Percentiles rank a stretch among this genome's conserved stretches.
Evolutionary conservation across 192 early-diverging fungal species (phyloP).

Genomic region (Backusella psychrophila): DNA sequence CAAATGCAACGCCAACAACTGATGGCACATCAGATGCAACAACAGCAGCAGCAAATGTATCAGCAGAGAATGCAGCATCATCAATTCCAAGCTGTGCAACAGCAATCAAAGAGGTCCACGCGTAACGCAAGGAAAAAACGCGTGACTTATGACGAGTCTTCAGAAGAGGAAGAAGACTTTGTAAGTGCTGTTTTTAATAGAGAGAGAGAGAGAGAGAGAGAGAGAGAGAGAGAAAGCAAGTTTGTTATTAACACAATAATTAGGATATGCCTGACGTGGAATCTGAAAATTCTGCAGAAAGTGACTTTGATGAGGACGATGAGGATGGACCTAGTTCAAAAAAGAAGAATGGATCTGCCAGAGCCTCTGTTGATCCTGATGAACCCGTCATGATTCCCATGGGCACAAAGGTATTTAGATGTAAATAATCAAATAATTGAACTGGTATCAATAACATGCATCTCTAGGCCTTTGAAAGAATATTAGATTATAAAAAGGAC

Average conservation of each 20-base stretch:
- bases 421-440: too few species aligned
- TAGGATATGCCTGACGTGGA: constrained; percentile 22
- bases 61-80: constrained; percentile 7
- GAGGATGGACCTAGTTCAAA: not conserved
- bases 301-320: constrained; percentile 27
- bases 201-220: too few species aligned
- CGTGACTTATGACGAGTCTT: constrained; percentile 23
- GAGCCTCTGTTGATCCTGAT: constrained; percentile 19
- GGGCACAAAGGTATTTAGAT: too few species aligned
- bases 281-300: constrained; percentile 17
- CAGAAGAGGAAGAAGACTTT: constrained; percentile 26
- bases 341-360: constrained; percentile 4
- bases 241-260: not conserved
- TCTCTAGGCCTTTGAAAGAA: constrained; percentile 55
- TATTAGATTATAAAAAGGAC: constrained; percentile 46
- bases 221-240: too few species aligned
- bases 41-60: not conserved
- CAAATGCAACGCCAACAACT: not conserved
- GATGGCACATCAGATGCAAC: not conserved
- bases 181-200: not conserved
- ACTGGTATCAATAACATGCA: constrained; percentile 56
- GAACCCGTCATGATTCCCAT: constrained; percentile 53
- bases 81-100: not conserved
- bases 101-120: constrained; percentile 1
- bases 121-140: constrained; percentile 30